These are phyloP conservation scores for Botryotinia narcissicola DNA, from an alignment of 2,329 filamentous ascomycete species.

Conservation along the genomic window DNA sequence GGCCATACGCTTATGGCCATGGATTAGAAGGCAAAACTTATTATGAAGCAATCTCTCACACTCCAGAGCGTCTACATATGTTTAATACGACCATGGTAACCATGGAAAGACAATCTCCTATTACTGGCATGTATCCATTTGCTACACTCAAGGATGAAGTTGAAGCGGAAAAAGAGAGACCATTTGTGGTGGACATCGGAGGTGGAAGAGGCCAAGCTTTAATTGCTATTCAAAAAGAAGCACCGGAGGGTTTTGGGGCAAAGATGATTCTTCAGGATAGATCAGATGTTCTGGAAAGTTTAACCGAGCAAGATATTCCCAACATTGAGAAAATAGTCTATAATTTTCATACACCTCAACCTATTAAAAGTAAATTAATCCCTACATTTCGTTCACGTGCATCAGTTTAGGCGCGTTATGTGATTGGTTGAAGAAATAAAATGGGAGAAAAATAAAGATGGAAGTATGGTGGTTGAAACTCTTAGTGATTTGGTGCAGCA, in stretches of 20 bases:
- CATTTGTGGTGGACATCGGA: slow-evolving; percentile 31
- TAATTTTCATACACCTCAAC: slow-evolving; percentile 36
- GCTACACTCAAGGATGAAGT: neutral
- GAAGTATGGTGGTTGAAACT: neutral
- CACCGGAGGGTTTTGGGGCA: slow-evolving; percentile 22
- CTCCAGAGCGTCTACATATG: neutral
- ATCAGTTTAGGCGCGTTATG: neutral
- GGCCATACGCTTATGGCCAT: neutral
- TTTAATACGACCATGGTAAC: neutral
- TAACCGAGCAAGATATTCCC: slow-evolving; percentile 29
- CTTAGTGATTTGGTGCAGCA: neutral
- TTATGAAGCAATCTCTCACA: slow-evolving; percentile 26
- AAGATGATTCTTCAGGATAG: slow-evolving; percentile 37
- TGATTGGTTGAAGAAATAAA: neutral
- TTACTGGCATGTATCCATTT: slow-evolving; percentile 24
- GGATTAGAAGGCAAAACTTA: slow-evolving; percentile 27
- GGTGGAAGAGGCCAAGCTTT: slow-evolving; percentile 29
- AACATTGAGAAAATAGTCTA: slow-evolving; percentile 35
- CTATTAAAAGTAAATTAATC: slow-evolving; percentile 29
- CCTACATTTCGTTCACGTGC: neutral
- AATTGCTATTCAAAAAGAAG: slow-evolving; percentile 34
- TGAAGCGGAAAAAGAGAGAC: slow-evolving; percentile 24
- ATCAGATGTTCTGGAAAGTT: slow-evolving; percentile 30
- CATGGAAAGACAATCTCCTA: slow-evolving; percentile 19
- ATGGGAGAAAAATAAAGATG: neutral